Evolutionary conservation across 2,329 filamentous ascomycete genomes (phyloP).

Genomic region (Penicillium italicum): DNA sequence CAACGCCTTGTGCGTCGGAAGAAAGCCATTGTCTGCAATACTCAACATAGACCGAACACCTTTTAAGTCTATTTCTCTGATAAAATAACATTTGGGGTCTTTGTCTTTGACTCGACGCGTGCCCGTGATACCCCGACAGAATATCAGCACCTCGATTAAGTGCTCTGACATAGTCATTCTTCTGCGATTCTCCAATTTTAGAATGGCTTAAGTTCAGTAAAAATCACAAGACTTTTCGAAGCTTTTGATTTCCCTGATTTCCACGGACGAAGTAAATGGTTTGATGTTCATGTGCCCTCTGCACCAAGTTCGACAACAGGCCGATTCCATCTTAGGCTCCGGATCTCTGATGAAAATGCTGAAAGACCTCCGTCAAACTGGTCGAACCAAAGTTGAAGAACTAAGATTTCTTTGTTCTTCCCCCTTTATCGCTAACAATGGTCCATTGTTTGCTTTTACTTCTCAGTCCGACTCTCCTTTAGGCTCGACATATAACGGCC

Average conservation of each 20-base stretch:
- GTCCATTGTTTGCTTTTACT: background rate
- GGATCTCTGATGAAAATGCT: background rate
- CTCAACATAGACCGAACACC: background rate
- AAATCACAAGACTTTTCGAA: background rate
- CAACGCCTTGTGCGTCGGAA: background rate
- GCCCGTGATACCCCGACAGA: background rate
- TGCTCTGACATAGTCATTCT: background rate
- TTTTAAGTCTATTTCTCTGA: background rate
- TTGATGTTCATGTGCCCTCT: background rate
- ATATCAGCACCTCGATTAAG: background rate
- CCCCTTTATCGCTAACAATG: background rate
- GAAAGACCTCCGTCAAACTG: background rate
- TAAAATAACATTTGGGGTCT: background rate
- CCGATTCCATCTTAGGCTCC: background rate
- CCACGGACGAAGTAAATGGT: background rate
- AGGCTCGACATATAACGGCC: background rate
- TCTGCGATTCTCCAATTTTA: background rate
- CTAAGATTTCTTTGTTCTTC: background rate
- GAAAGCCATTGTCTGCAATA: background rate
- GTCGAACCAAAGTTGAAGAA: background rate
- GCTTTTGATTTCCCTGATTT: background rate
- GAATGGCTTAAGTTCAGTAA: background rate
- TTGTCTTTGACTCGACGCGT: background rate
- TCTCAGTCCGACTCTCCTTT: background rate
- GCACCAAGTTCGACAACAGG: background rate